Evolutionary conservation across 1,139 yeast species (phyloP), one percentile per base, ranked within the genome.

Genomic region (Debaryomyces singareniensis): DNA sequence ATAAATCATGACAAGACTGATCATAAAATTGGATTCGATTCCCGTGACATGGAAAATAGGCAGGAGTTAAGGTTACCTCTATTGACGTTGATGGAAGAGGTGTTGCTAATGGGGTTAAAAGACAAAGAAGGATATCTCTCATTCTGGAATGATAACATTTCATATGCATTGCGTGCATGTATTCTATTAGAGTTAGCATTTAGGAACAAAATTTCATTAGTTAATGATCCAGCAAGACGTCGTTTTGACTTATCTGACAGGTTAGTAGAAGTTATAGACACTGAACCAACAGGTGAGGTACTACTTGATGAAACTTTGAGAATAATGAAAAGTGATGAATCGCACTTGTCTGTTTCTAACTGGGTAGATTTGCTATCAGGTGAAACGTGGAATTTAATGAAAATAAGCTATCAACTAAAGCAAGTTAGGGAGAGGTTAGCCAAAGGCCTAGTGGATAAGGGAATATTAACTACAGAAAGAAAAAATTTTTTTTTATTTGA

Each of bases 371-470:
- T 89, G 37, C 71, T 91, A 42, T 76, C 89, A 39, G 99, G 94
- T 28, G 99, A 91, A 55, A 93, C 98, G 3, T 91, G 99, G 99
- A 91, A 91, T 57, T 65, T 91, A 45, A 74, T 89, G 75, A 93
- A 93, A 53, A 87, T 91, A 45, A 83, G 82, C 49, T 91, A 89
- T 59, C 99, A 91, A 59, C 72, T 91, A 53, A 91, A 91, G 54
- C 98, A 91, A 58, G 99, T 93, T 4, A 76, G 98, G 49, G 99
- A 91, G 58, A 72, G 99, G 45, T 70, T 91, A 41, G 95, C 96
- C 32, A 91, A 91, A 58, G 99, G 98, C 1, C 69, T 91, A 34
- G 99, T 93, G 20, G 99, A 91, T 55, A 91, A 91, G 61, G 98
- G 98, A n/a, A 81, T 91, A 30, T 70, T 93, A 49, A 78, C 96